Evolutionary conservation across 169 alveolate species (phyloP), one percentile per base, ranked within the genome.

Genomic region (Babesia bigemina): DNA sequence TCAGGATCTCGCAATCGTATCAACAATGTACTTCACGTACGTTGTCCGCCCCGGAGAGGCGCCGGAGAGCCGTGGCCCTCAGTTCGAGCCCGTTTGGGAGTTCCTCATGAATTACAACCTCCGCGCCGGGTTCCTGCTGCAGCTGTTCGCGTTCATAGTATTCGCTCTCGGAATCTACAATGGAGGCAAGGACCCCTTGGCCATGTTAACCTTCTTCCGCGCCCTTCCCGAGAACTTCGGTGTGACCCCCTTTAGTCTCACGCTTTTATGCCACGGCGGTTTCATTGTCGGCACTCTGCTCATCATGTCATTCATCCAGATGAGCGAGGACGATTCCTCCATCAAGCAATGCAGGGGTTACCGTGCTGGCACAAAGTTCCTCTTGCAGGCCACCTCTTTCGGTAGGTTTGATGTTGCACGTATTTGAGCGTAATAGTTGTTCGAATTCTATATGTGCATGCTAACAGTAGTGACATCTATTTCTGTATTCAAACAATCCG

Each of bases 1-100:
- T 33, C 39, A 6, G 39, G 2, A 33, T 33, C 39, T 33, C 39
- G 36, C 10, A 16, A 42, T 70, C 60, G 70, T 59, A 70, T 29
- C 45, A 36, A 93, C 78, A 56, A 94, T 94, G 97, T 94, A 78
- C 76, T 93, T 94, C 87, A 94, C 97, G 17, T 94, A 94, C 86
- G 97, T 94, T 16, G 97, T 94, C 29, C 91, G 97, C 53, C 97
- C 97, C 52, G 97, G 97, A 22, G 97, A 94, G 91, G 97, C 97
- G 48, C 97, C 97, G 22, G 97, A 93, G 84, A 96, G 97, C 66
- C 92, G 97, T 33, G 95, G 96, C 17, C 97, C 97, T 22, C 97
- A 94, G 76, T 93, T 92, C 67, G 94, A 91, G 79, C 97, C 97
- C 48, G 78, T 94, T 65, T 94, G 95, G 94, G 95, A 91, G 73